Evolutionary conservation across 768 basidiomycete genomes (phyloP).

Genomic region (Termitomyces sp.): DNA sequence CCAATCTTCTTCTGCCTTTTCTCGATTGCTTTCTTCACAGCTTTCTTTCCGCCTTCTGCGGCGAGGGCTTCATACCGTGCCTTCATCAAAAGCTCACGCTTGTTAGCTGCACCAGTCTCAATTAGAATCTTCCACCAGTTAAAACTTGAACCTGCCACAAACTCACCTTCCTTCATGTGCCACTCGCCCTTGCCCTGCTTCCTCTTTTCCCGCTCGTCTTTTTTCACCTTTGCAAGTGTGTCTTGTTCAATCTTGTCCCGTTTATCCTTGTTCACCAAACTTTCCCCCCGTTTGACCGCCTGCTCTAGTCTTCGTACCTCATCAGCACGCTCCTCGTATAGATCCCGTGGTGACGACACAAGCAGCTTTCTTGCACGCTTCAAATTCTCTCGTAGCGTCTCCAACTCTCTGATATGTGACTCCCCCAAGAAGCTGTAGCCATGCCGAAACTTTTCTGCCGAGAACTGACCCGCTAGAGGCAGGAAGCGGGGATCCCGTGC

Average conservation of each 20-base stretch:
- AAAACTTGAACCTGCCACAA: slow-evolving; percentile 19
- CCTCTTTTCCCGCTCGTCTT: slow-evolving; percentile 63
- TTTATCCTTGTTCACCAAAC: slow-evolving; percentile 68
- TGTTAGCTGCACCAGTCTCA: slow-evolving; percentile 52
- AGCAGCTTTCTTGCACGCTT: slow-evolving; percentile 67
- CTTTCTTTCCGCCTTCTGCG: slow-evolving; percentile 68
- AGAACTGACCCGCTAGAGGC: slow-evolving; percentile 65
- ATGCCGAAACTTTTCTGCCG: slow-evolving; percentile 57
- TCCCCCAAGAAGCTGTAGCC: slow-evolving; percentile 76
- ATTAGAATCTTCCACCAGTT: slow-evolving; percentile 1
- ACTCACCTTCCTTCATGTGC: slow-evolving; percentile 77
- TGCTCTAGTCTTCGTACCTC: slow-evolving; percentile 71
- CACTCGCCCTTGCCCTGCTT: slow-evolving; percentile 77
- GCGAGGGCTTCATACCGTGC: slow-evolving; percentile 81
- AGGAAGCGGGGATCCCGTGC: slow-evolving; percentile 87
- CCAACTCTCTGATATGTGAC: slow-evolving; percentile 62
- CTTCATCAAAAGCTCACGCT: slow-evolving; percentile 67
- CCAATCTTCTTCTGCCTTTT: slow-evolving; percentile 85
- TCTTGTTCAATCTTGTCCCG: slow-evolving; percentile 68
- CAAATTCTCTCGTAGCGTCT: slow-evolving; percentile 59
- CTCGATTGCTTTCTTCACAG: slow-evolving; percentile 84
- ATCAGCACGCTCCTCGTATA: slow-evolving; percentile 55
- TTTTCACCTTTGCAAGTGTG: slow-evolving; percentile 51
- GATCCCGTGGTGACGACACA: slow-evolving; percentile 54
- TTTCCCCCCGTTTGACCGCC: slow-evolving; percentile 75